Conservation (phyloP, 441 rosid species). For the Eutrema salsugineum region DNA sequence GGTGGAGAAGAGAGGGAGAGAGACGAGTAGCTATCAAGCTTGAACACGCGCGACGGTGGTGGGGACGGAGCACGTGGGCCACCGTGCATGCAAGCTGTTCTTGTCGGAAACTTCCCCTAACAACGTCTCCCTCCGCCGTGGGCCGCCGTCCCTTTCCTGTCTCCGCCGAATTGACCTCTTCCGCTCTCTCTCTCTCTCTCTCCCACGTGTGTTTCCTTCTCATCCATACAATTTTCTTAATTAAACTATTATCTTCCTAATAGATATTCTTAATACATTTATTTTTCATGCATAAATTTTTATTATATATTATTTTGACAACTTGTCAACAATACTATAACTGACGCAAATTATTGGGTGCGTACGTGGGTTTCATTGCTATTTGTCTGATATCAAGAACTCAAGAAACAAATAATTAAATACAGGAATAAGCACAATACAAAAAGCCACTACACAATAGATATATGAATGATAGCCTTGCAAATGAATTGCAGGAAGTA, state of each 20-base stretch:
- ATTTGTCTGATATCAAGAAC: constrained; percentile 24
- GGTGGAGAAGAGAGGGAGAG: no score
- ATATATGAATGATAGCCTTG: not conserved
- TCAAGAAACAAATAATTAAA: not conserved
- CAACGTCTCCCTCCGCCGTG: constrained; percentile 41
- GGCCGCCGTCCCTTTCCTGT: constrained; percentile 35
- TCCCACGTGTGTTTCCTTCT: constrained; percentile 29
- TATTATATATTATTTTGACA: not conserved
- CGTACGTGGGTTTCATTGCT: constrained; percentile 24
- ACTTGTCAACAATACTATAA: constrained; percentile 17
- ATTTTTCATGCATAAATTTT: not conserved
- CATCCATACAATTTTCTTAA: constrained; percentile 24
- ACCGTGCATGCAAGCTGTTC: constrained; percentile 36
- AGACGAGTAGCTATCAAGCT: constrained; percentile 16
- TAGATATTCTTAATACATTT: constrained; percentile 1
- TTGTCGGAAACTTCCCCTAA: constrained; percentile 38
- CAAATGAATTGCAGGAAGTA: not conserved
- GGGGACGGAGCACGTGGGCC: constrained; percentile 40
- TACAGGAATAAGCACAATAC: not conserved
- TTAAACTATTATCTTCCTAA: constrained; percentile 7
- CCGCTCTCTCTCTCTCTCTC: not conserved
- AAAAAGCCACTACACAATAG: not conserved
- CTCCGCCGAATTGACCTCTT: constrained; percentile 27
- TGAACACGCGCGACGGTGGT: constrained; percentile 36
- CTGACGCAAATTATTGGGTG: constrained; percentile 24